Conservation (phyloP, 2,329 filamentous ascomycete genomes). For the Pseudogymnoascus destructans region DNA sequence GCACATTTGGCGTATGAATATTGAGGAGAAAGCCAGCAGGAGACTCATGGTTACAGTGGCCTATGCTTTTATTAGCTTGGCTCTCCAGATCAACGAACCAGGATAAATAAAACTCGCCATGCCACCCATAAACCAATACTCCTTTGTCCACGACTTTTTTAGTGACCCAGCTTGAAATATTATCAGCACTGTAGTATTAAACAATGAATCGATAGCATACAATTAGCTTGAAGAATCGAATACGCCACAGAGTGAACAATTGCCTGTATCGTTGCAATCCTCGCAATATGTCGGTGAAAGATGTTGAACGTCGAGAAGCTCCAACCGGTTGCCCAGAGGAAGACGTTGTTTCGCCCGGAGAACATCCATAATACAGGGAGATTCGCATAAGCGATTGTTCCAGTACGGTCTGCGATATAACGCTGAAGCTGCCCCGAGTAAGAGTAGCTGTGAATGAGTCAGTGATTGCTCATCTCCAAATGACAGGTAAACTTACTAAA, state of each 20-base stretch:
- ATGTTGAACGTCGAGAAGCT: slow-evolving; percentile 52
- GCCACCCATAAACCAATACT: slow-evolving; percentile 31
- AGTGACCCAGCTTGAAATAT: neutral
- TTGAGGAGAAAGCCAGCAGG: slow-evolving; percentile 32
- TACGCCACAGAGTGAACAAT: slow-evolving; percentile 51
- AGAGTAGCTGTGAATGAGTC: slow-evolving; percentile 26
- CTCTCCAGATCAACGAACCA: neutral
- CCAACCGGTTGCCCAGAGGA: slow-evolving; percentile 57
- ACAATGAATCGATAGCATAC: slow-evolving; percentile 28
- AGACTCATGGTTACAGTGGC: slow-evolving; percentile 29
- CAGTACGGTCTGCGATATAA: slow-evolving; percentile 50
- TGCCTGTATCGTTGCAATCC: slow-evolving; percentile 47
- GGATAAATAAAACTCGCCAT: slow-evolving; percentile 20
- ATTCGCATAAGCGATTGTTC: slow-evolving; percentile 50
- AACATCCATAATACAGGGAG: slow-evolving; percentile 55
- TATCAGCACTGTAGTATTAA: slow-evolving; percentile 22
- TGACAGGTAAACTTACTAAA: slow-evolving; percentile 10
- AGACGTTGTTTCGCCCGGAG: slow-evolving; percentile 50
- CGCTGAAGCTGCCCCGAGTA: slow-evolving; percentile 31
- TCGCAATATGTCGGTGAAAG: slow-evolving; percentile 54
- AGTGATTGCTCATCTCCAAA: neutral
- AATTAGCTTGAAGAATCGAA: slow-evolving; percentile 28
- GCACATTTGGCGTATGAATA: slow-evolving; percentile 20
- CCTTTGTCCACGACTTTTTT: slow-evolving; percentile 19
- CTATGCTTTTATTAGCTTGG: slow-evolving; percentile 17